These are phyloP conservation scores for Kondoa subrosea DNA, from an alignment of 768 basidiomycete species.

Conservation along the genomic window DNA sequence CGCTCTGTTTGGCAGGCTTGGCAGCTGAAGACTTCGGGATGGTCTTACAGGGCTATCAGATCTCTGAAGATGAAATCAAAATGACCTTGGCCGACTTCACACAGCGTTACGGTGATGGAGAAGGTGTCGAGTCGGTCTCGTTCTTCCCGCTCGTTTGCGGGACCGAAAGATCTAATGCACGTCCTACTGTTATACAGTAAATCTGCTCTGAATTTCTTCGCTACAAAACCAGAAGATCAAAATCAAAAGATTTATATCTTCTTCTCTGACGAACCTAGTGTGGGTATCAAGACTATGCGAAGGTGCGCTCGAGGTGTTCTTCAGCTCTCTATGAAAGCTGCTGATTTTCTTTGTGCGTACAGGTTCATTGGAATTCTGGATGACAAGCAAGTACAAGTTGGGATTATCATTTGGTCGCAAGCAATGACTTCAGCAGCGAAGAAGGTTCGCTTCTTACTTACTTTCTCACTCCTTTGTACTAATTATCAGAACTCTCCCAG, in stretches of 20 bases:
- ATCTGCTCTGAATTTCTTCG: conserved; percentile 74
- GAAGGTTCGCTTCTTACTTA: conserved; percentile 44
- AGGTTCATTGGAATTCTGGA: conserved; percentile 81
- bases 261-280: conserved; percentile 86
- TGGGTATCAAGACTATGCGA: conserved; percentile 93
- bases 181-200: conserved; percentile 51
- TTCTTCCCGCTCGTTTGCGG: not conserved
- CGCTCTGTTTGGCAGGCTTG: not conserved
- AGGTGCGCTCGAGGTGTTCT: conserved; percentile 66
- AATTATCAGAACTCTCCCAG: not conserved
- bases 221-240: conserved; percentile 49
- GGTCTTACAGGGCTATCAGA: conserved; percentile 60
- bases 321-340: not conserved
- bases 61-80: conserved; percentile 82
- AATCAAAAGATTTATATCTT: conserved; percentile 77
- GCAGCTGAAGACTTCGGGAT: not conserved
- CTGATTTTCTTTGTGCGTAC: conserved; percentile 4
- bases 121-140: conserved; percentile 62
- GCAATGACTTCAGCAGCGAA: conserved; percentile 93
- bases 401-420: conserved; percentile 86
- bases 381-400: conserved; percentile 72
- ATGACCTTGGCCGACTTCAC: conserved; percentile 72
- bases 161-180: not conserved
- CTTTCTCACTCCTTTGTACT: conserved; percentile 16
- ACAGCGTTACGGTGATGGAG: conserved; percentile 49